A percentile compares a stretch with the other conserved stretches of the same genome.
These are phyloP conservation scores for Orbilia oligospora DNA, from an alignment of 2,329 filamentous ascomycete species.

Conservation along the genomic window DNA sequence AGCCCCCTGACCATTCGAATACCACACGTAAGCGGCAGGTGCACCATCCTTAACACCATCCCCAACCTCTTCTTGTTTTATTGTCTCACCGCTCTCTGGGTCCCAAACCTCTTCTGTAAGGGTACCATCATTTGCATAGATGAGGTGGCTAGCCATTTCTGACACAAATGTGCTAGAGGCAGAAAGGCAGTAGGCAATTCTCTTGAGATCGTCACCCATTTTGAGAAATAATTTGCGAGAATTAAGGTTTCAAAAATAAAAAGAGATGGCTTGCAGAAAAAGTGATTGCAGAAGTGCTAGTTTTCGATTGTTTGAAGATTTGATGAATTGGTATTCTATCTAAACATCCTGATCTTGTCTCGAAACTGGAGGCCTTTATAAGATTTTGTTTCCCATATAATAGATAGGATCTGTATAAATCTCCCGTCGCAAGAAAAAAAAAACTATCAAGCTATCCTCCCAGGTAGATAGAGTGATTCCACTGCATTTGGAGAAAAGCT, in stretches of 20 bases:
- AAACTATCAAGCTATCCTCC: background rate
- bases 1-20: background rate
- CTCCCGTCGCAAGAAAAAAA: background rate
- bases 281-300: background rate
- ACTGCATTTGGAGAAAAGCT: background rate
- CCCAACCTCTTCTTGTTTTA: background rate
- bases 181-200: conserved; percentile 1
- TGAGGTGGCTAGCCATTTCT: background rate
- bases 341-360: background rate
- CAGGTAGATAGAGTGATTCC: background rate
- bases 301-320: background rate
- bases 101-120: conserved; percentile 1
- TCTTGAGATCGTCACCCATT: background rate
- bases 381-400: background rate
- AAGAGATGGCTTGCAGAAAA: background rate
- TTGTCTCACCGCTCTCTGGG: background rate
- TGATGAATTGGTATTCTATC: background rate
- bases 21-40: conserved; percentile 7
- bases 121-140: background rate
- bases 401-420: background rate
- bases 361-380: background rate
- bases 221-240: background rate
- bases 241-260: too few species aligned
- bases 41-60: background rate
- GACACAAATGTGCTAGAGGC: background rate